phyloP scores from a whole-genome alignment of 2,329 filamentous ascomycete genomes.

The Cryphonectria carpinicola region DNA sequence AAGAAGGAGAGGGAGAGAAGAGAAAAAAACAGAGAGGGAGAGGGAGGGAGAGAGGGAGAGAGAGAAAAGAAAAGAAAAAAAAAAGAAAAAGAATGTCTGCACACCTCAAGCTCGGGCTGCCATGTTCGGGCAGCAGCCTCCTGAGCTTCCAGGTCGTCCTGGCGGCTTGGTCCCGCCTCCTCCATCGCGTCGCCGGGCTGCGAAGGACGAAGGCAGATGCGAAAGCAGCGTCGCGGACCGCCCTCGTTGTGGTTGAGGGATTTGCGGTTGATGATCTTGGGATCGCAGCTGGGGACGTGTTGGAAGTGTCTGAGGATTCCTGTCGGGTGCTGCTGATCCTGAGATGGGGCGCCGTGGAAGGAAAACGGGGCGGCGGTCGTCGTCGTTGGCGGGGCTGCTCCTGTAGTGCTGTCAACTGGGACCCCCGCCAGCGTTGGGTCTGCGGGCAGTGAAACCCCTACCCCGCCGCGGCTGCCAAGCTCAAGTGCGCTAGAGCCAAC shows the following conservation, averaged over 20 bases:
- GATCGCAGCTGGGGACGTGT: neutral
- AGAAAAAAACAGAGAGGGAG: too few relatives aligned
- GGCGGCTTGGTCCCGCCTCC: conserved; percentile 38
- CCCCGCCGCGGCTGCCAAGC: conserved; percentile 7
- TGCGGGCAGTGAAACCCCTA: conserved; percentile 15
- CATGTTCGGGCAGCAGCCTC: conserved; percentile 64
- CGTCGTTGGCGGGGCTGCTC: conserved; percentile 22
- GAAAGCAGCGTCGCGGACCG: conserved; percentile 5
- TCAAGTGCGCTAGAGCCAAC: conserved; percentile 7
- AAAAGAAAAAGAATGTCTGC: conserved; percentile 34
- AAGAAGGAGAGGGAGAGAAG: too few relatives aligned
- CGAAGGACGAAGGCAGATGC: neutral
- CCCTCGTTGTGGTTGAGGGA: conserved; percentile 20
- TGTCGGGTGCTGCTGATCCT: conserved; percentile 23
- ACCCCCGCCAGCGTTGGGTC: conserved; percentile 24
- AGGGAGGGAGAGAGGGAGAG: too few relatives aligned
- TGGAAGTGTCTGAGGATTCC: conserved; percentile 3
- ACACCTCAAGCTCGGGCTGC: conserved; percentile 60
- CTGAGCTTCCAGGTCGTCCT: conserved; percentile 58
- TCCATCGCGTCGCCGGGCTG: conserved; percentile 39
- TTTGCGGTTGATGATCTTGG: conserved; percentile 31
- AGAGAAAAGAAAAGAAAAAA: conserved; percentile 8
- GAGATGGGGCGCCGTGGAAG: conserved; percentile 23
- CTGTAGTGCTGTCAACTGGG: conserved; percentile 6
- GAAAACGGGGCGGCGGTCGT: conserved; percentile 7